phyloP scores from a whole-genome alignment of 768 basidiomycete species.

The Suillus plorans region DNA sequence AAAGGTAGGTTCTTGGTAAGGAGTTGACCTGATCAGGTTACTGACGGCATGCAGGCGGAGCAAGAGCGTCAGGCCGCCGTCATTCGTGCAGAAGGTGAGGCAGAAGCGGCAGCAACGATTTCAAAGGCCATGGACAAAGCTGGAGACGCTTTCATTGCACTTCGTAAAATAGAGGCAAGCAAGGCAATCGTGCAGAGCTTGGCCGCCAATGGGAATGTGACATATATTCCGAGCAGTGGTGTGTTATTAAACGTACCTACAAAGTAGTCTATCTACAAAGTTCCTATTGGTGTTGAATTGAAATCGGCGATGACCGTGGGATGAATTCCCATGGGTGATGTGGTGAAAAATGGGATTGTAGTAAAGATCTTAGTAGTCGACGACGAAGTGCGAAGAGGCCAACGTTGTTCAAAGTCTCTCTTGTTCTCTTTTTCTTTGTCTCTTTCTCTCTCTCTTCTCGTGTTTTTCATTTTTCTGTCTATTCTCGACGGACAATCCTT shows the following conservation, averaged over 20 bases:
- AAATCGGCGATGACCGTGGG: conserved; percentile 21
- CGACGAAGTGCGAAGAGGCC: conserved; percentile 18
- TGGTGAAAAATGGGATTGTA: conserved; percentile 11
- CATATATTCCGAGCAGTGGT: conserved; percentile 83
- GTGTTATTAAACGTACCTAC: conserved; percentile 83
- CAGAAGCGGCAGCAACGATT: conserved; percentile 93
- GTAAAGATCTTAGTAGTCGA: conserved; percentile 19
- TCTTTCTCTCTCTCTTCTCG: conserved; percentile 31
- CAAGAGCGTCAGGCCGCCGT: conserved; percentile 99
- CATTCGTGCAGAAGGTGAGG: conserved; percentile 97
- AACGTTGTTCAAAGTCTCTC: conserved; percentile 18
- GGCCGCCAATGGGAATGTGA: conserved; percentile 76
- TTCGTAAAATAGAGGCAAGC: conserved; percentile 96
- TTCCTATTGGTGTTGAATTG: background rate
- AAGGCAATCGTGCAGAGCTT: conserved; percentile 94
- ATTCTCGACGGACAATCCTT: conserved; percentile 46
- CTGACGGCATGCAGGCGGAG: conserved; percentile 69
- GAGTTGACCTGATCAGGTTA: conserved; percentile 8
- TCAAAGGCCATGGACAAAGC: conserved; percentile 89
- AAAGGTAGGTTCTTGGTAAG: conserved; percentile 56
- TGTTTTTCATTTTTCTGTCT: conserved; percentile 35
- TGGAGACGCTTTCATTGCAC: conserved; percentile 92
- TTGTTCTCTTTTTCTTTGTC: conserved; percentile 32
- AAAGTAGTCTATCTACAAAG: conserved; percentile 20
- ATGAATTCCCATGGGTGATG: conserved; percentile 21